Conservation (phyloP, 164 flowering plant genomes). For the Liriodendron chinense region DNA sequence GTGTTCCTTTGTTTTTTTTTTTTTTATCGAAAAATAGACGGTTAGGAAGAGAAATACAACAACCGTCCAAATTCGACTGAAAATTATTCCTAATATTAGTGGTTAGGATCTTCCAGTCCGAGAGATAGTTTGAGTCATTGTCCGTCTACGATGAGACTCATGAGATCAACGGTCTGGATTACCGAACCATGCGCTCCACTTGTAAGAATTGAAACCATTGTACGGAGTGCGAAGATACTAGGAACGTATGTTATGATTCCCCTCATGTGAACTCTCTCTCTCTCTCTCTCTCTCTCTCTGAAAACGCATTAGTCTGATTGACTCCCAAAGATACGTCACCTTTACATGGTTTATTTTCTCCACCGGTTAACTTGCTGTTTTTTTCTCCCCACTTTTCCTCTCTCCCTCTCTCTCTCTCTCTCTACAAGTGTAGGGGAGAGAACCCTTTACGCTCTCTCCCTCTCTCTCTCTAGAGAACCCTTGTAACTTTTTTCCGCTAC, state of each 20-base stretch:
- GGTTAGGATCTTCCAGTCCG: not conserved
- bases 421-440: too few species aligned
- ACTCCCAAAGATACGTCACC: slow-evolving; percentile 36
- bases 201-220: not conserved
- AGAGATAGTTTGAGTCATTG: not conserved
- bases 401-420: slow-evolving; percentile 16
- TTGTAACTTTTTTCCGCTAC: too few species aligned
- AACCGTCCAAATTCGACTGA: too few species aligned
- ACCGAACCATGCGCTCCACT: not conserved
- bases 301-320: not conserved
- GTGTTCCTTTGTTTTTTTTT: too few species aligned
- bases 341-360: too few species aligned
- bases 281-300: not conserved
- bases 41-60: too few species aligned
- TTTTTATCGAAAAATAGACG: too few species aligned
- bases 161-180: not conserved
- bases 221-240: not conserved
- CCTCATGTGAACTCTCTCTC: not conserved
- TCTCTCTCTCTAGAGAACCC: too few species aligned
- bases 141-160: not conserved
- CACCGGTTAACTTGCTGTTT: not conserved
- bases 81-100: too few species aligned
- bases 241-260: not conserved
- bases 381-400: not conserved
- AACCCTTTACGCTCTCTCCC: too few species aligned